Percentiles rank a stretch among this genome's conserved stretches.
These are phyloP conservation scores for Lyophyllum shimeji DNA, from an alignment of 768 basidiomycete genomes.

Conservation along the genomic window DNA sequence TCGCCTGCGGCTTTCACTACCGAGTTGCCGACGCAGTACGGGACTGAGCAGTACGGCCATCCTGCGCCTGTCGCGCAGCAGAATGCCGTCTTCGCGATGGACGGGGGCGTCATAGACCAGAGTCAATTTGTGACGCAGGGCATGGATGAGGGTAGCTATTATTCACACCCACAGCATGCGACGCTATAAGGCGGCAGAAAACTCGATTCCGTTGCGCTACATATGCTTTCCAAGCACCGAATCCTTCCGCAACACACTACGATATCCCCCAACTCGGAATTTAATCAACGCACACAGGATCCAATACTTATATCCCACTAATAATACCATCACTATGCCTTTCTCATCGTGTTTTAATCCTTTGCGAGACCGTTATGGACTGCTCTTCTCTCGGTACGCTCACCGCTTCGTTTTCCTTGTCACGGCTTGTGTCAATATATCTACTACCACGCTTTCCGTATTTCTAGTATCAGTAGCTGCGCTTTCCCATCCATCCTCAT, in stretches of 20 bases:
- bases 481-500: neutral
- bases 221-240: neutral
- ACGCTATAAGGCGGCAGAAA: conserved; percentile 9
- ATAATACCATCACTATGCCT: neutral
- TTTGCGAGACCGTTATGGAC: neutral
- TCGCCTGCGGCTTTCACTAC: conserved; percentile 36
- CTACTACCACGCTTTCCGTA: neutral
- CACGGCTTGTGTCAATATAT: conserved; percentile 4
- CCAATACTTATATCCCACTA: neutral
- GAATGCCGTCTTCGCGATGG: conserved; percentile 11
- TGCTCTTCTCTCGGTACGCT: neutral
- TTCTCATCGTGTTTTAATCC: neutral
- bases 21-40: conserved; percentile 31
- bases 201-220: neutral
- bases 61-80: neutral
- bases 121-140: conserved; percentile 16
- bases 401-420: neutral
- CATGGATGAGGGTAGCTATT: conserved; percentile 17
- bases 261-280: neutral
- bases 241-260: neutral
- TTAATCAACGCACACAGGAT: neutral
- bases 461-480: neutral
- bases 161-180: conserved; percentile 14
- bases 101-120: conserved; percentile 14
- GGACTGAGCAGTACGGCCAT: conserved; percentile 18